Evolutionary conservation across 1,139 yeast genomes (phyloP).

Genomic region (Meyerozyma athensensis): DNA sequence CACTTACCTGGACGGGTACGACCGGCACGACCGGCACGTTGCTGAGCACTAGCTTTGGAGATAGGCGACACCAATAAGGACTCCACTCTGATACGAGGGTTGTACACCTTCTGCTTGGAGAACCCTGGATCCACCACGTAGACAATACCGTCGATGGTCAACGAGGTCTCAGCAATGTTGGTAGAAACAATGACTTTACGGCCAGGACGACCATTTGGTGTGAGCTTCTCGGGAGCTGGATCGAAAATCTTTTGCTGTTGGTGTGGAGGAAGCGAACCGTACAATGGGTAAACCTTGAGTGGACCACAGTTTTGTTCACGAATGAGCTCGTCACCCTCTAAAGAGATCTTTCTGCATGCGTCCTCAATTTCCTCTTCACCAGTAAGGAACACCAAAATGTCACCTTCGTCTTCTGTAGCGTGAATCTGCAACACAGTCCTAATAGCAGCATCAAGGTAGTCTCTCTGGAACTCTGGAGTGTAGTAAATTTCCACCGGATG

Average conservation of each 20-base stretch:
- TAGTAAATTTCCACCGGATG: constrained; percentile 96
- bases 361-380: constrained; percentile 99
- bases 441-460: constrained; percentile 90
- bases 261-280: constrained; percentile 93
- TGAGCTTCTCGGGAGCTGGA: constrained; percentile 67
- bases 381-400: constrained; percentile 79
- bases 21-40: constrained; percentile 99
- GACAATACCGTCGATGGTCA: constrained; percentile 95
- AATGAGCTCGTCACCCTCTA: constrained; percentile 83
- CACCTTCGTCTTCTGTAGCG: constrained; percentile 94
- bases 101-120: constrained; percentile 92
- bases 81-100: constrained; percentile 94
- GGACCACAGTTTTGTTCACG: constrained; percentile 93
- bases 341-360: constrained; percentile 80
- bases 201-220: constrained; percentile 78
- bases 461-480: constrained; percentile 94
- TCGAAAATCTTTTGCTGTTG: constrained; percentile 93
- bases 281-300: constrained; percentile 80
- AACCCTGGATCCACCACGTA: constrained; percentile 98
- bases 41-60: constrained; percentile 96
- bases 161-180: constrained; percentile 95
- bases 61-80: constrained; percentile 92
- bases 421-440: constrained; percentile 94
- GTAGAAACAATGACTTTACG: constrained; percentile 93
- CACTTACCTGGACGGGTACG: constrained; percentile 99